phyloP scores from a whole-genome alignment of 495 filamentous ascomycete genomes.

The Parathielavia appendiculata region DNA sequence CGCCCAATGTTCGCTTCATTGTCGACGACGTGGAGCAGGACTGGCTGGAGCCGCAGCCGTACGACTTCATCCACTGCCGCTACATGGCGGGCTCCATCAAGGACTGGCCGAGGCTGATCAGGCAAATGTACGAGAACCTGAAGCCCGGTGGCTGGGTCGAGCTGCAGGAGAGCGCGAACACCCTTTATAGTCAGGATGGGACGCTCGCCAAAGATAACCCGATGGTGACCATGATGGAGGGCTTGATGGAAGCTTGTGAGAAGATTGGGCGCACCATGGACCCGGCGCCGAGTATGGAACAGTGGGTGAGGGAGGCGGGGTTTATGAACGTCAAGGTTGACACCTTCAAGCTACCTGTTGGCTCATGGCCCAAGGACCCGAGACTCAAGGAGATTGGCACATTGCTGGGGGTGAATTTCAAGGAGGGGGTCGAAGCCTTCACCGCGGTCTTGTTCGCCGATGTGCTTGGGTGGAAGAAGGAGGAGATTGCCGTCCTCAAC shows the following conservation, averaged over 20 bases:
- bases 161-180: constrained; percentile 42
- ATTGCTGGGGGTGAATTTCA: constrained; percentile 31
- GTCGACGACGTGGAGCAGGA: constrained; percentile 52
- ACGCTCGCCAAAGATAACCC: constrained; percentile 33
- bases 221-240: constrained; percentile 35
- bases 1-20: constrained; percentile 50
- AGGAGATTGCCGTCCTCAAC: constrained; percentile 31
- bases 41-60: constrained; percentile 48
- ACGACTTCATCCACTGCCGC: constrained; percentile 52
- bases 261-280: constrained; percentile 26
- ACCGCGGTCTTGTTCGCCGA: constrained; percentile 31
- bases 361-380: constrained; percentile 41
- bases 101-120: constrained; percentile 45
- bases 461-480: constrained; percentile 31
- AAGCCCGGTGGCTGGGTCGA: constrained; percentile 50
- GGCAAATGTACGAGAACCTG: constrained; percentile 41
- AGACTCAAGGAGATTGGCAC: constrained; percentile 47
- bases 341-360: constrained; percentile 36
- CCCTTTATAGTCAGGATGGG: constrained; percentile 36
- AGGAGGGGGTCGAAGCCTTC: constrained; percentile 31
- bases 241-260: constrained; percentile 31
- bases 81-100: constrained; percentile 47
- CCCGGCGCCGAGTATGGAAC: constrained; percentile 22
- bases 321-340: constrained; percentile 36
- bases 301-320: constrained; percentile 31